Percentiles rank a stretch among this genome's conserved stretches.
Conservation (phyloP, 352 stramenopile genomes). For the Phytophthora chlamydospora region DNA sequence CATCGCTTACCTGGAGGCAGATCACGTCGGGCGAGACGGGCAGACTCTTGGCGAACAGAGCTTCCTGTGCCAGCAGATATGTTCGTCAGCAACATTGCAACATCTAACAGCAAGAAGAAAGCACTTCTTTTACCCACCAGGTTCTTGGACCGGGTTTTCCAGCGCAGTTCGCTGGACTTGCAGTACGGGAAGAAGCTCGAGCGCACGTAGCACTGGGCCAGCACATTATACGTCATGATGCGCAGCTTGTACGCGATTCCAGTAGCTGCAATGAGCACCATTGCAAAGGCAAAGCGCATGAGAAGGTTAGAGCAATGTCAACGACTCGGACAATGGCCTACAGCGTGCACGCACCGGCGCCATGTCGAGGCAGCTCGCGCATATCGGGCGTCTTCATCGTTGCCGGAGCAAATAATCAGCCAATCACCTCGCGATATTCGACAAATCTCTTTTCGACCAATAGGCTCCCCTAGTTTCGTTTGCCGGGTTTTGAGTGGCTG, state of each 20-base stretch:
- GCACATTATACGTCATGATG: slow-evolving; percentile 91
- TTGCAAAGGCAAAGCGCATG: not conserved
- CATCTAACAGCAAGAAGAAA: not conserved
- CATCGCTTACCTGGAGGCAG: slow-evolving; percentile 66
- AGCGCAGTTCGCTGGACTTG: slow-evolving; percentile 55
- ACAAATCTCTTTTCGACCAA: slow-evolving; percentile 16
- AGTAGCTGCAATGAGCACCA: slow-evolving; percentile 11
- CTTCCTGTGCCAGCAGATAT: slow-evolving; percentile 39
- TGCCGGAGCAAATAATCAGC: slow-evolving; percentile 15
- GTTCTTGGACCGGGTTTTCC: slow-evolving; percentile 75
- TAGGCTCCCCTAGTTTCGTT: not conserved
- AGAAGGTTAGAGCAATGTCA: slow-evolving; percentile 7
- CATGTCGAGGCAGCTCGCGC: slow-evolving; percentile 36
- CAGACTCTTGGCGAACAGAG: slow-evolving; percentile 56
- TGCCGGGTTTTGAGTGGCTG: slow-evolving; percentile 31
- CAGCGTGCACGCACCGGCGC: slow-evolving; percentile 16
- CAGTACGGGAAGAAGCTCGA: slow-evolving; percentile 87
- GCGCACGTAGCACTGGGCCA: slow-evolving; percentile 82
- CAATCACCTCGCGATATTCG: slow-evolving; percentile 28
- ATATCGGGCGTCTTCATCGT: slow-evolving; percentile 45
- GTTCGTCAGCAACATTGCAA: slow-evolving; percentile 8
- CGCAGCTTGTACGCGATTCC: slow-evolving; percentile 42
- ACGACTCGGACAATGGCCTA: not conserved
- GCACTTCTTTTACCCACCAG: slow-evolving; percentile 42
- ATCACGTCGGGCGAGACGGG: slow-evolving; percentile 74